Conservation (phyloP, 1,284 basidiomycete genomes). For the Cryptococcus sp. region DNA sequence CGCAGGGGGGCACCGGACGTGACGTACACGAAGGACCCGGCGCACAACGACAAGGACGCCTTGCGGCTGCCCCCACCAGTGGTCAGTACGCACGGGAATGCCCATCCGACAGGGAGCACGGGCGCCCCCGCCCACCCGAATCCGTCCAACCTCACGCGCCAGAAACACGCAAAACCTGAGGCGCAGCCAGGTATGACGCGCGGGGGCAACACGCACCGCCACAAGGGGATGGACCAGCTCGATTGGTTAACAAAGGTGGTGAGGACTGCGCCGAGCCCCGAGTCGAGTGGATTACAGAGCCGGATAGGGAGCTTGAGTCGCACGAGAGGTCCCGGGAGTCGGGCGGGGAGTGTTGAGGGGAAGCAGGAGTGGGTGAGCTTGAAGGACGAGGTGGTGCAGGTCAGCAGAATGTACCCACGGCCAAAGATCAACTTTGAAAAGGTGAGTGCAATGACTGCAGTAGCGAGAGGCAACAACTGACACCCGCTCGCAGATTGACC, state of each 20-base stretch:
- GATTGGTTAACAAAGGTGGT: constrained; percentile 50
- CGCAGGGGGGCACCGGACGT: constrained; percentile 49
- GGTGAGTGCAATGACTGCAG: constrained; percentile 50
- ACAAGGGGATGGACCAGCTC: constrained; percentile 43
- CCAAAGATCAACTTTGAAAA: constrained; percentile 81
- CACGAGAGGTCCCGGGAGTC: constrained; percentile 11
- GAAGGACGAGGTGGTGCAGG: constrained; percentile 80
- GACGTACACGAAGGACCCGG: constrained; percentile 37
- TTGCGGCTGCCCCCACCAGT: constrained; percentile 23
- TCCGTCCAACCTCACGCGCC: constrained; percentile 37
- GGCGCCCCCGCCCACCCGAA: not conserved
- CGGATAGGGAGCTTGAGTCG: constrained; percentile 24
- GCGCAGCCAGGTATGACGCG: constrained; percentile 44
- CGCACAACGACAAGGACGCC: constrained; percentile 16
- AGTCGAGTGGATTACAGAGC: constrained; percentile 21
- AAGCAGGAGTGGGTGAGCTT: constrained; percentile 55
- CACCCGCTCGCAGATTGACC: constrained; percentile 61
- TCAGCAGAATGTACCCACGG: constrained; percentile 63
- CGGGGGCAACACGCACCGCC: constrained; percentile 32
- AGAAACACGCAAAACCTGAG: constrained; percentile 31
- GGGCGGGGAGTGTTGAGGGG: constrained; percentile 19
- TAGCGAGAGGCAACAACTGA: not conserved
- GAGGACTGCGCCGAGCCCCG: constrained; percentile 30
- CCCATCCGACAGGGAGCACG: no score
- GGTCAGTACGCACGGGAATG: constrained; percentile 7